These are phyloP conservation scores for Phascolomyces articulosus DNA, from an alignment of 371 early-diverging fungal species.

Conservation along the genomic window DNA sequence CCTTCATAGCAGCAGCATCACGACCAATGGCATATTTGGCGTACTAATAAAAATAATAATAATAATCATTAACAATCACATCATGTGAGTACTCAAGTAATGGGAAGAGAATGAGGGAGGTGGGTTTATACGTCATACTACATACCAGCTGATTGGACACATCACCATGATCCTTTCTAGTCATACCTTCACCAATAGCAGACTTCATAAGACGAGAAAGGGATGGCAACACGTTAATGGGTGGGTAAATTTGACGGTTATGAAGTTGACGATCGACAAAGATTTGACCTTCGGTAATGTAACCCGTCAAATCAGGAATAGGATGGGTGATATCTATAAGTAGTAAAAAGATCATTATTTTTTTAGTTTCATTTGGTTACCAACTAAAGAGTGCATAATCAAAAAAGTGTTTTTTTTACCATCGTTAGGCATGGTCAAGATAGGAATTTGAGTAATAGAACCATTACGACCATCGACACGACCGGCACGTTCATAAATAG, in stretches of 20 bases:
- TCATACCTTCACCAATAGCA: constrained; percentile 99
- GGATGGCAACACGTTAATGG: constrained; percentile 99
- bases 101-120: no score
- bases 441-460: constrained; percentile 99
- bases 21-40: constrained; percentile 99
- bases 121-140: not conserved
- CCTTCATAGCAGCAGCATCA: constrained; percentile 99
- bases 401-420: constrained; percentile 51
- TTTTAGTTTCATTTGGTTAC: no score
- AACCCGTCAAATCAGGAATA: constrained; percentile 99
- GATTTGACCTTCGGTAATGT: constrained; percentile 99
- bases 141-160: constrained; percentile 98
- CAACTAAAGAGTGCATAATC: no score
- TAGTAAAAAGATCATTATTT: no score
- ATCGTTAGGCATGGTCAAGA: constrained; percentile 99
- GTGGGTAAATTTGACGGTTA: constrained; percentile 99
- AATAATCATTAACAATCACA: no score
- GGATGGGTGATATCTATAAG: constrained; percentile 99
- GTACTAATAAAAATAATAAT: constrained; percentile 74
- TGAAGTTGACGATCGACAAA: constrained; percentile 99
- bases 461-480: constrained; percentile 99
- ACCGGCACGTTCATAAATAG: constrained; percentile 99
- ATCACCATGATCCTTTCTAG: constrained; percentile 99
- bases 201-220: constrained; percentile 99
- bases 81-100: not conserved